Base-by-base conservation (phyloP, 1,284 basidiomycete genomes). In the Cryptococcus amylolentus region DNA sequence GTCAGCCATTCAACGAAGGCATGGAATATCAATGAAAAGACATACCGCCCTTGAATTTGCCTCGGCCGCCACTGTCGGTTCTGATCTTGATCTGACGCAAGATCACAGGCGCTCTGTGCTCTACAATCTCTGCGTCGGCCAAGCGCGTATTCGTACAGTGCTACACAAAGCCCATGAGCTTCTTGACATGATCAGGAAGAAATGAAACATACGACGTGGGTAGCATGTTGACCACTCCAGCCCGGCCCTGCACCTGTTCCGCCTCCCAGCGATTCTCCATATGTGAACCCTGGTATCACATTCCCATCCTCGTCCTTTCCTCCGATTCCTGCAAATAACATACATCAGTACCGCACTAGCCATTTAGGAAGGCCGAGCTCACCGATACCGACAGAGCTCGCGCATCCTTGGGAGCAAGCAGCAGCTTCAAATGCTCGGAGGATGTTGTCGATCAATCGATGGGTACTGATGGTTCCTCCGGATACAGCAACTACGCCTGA, bases 361-460 rank as follows among this genome's bases (percentile, higher is more conserved):
- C 31, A 35, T 35, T 35, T 1, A 8, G 3, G 3, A 5, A 35
- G 7, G 16, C 7, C 14, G 7, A 18, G 52, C 57, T 58, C 37
- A n/a, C 57, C 91, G 18, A 96, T 96, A 0, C 92, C 95, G 39
- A 96, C 78, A 69, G 91, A 93, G 73, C 88, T 90, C 60, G 60
- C 64, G 59, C 61, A 64, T 4, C 94, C 94, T 73, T 97, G 94
- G 66, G 88, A 91, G 0, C 93, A 94, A 13, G 93, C 90, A 48
- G 86, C 89, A 0, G 91, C 94, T 56, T 88, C 83, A 80, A 98
- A 98, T 0, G 93, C 93, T 68, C 88, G 88, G 48, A 97, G 80
- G 8, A 97, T 90, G 1, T 96, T 91, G 69, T 97, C 94, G 0
- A 93, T 91, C 55, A 97, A 89, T 13, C 94, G 83, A 73, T 97